A percentile compares a stretch with the other conserved stretches of the same genome.
These are phyloP conservation scores for Penicillium macrosclerotiorum DNA, from an alignment of 495 filamentous ascomycete genomes.

Conservation along the genomic window DNA sequence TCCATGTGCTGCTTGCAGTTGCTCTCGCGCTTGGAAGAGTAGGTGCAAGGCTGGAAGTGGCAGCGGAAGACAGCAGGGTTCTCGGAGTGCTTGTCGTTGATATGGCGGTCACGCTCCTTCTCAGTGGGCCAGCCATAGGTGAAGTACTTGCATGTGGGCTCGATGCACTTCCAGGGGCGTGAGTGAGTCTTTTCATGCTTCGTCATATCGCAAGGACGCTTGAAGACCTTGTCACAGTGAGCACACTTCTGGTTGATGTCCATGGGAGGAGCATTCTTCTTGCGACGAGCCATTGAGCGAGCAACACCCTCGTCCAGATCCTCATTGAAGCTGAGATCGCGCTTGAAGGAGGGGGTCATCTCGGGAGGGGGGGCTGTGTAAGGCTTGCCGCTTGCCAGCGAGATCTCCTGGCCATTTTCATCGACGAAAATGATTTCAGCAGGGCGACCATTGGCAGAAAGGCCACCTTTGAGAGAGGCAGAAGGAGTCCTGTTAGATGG, in stretches of 20 bases:
- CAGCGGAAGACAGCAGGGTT: constrained; percentile 76
- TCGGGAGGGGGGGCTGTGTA: too few species aligned
- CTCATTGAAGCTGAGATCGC: constrained; percentile 54
- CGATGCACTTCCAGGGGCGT: constrained; percentile 88
- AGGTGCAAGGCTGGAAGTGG: constrained; percentile 80
- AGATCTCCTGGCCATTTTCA: constrained; percentile 74
- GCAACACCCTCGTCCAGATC: constrained; percentile 66
- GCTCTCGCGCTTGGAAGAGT: constrained; percentile 91
- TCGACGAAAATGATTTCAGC: constrained; percentile 75
- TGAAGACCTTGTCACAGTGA: constrained; percentile 87
- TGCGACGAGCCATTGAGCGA: constrained; percentile 86
- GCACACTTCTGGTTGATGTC: constrained; percentile 72
- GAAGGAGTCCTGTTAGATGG: constrained; percentile 33
- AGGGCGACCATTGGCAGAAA: constrained; percentile 72
- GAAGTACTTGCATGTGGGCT: constrained; percentile 78
- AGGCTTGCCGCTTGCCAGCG: constrained; percentile 63
- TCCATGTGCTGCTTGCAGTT: constrained; percentile 99
- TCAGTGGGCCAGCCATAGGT: constrained; percentile 91
- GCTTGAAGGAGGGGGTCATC: constrained; percentile 55
- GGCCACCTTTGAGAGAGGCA: constrained; percentile 70
- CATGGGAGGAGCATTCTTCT: constrained; percentile 72
- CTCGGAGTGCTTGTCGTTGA: constrained; percentile 91
- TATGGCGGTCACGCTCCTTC: constrained; percentile 93
- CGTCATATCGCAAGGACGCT: constrained; percentile 84
- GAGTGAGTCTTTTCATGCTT: constrained; percentile 98